These are phyloP conservation scores for Mycena polygramma DNA, from an alignment of 768 basidiomycete species.

Conservation along the genomic window DNA sequence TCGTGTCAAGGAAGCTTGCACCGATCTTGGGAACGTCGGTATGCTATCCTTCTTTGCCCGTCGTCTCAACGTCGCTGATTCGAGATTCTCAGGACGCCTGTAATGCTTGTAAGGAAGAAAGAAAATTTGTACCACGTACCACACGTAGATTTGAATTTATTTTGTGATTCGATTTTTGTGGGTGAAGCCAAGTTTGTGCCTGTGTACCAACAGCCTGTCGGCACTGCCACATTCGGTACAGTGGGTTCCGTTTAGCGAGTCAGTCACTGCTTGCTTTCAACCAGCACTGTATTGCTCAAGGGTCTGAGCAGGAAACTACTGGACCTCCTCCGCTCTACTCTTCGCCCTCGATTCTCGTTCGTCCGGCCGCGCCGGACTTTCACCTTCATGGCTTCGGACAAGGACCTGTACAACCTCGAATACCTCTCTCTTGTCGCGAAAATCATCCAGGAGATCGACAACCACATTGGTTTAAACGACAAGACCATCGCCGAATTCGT, in stretches of 20 bases:
- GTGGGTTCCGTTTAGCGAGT: no score
- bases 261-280: no score
- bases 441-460: slow-evolving; percentile 94
- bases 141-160: slow-evolving; percentile 25
- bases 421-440: slow-evolving; percentile 91
- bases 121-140: slow-evolving; percentile 6
- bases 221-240: slow-evolving; percentile 10
- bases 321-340: no score
- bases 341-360: no score
- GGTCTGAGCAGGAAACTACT: no score
- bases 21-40: slow-evolving; percentile 84
- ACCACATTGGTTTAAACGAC: slow-evolving; percentile 87
- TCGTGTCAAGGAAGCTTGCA: slow-evolving; percentile 95
- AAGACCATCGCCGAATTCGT: slow-evolving; percentile 97
- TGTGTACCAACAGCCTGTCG: neutral
- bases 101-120: slow-evolving; percentile 18
- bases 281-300: no score
- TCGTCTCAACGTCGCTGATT: neutral
- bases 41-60: slow-evolving; percentile 9
- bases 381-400: slow-evolving; percentile 18
- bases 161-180: slow-evolving; percentile 3
- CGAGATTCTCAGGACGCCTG: slow-evolving; percentile 11
- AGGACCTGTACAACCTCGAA: slow-evolving; percentile 93
- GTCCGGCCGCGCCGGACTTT: no score
- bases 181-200: slow-evolving; percentile 3